Evolutionary conservation across 305 asterid species (phyloP), one percentile per base, ranked within the genome.

Genomic region (Stenogyne calaminthoides): DNA sequence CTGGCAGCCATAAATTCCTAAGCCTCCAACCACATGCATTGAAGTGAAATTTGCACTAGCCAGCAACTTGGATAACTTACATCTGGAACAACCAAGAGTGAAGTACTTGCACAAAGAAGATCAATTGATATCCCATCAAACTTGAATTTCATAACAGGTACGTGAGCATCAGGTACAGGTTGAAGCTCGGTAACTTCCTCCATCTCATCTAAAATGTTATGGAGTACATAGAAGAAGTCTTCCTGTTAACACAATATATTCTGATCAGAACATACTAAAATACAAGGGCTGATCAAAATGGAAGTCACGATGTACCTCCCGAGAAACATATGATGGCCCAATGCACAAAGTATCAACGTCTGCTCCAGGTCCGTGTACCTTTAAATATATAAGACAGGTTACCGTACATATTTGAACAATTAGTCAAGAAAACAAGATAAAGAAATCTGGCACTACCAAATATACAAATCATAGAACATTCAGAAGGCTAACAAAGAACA

Each of bases 291-390:
- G 18, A 16, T 64, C 40, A 67, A 55, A 63, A 47, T 39, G 32
- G 15, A 71, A 58, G 20, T 11, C 52, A 29, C 15, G 59, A 34
- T 34, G 55, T 73, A 92, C 99, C 96, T 92, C 92, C 66, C 98
- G 85, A 78, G 73, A 89, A 80, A 92, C 88, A 68, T 95, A 95
- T 20, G 96, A 87, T 58, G 99, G 99, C 61, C 99, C 99, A 61
- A 95, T 76, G 82, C 99, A 95, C 76, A 95, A 78, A 8, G 99
- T 86, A 72, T 95, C 99, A 46, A 95, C 88, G 75, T 90, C 99
- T 47, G 98, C 89, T 74, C 94, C 99, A 82, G 99, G 99, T 52
- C 96, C 96, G 79, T 92, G 97, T 57, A 95, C 99, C 98, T 95
- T 75, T 57, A 62, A 58, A 76, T 67, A n/a, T 12, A 64, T 51